Conservation (phyloP, 2,329 filamentous ascomycete genomes). For the Pseudocercospora vitis region DNA sequence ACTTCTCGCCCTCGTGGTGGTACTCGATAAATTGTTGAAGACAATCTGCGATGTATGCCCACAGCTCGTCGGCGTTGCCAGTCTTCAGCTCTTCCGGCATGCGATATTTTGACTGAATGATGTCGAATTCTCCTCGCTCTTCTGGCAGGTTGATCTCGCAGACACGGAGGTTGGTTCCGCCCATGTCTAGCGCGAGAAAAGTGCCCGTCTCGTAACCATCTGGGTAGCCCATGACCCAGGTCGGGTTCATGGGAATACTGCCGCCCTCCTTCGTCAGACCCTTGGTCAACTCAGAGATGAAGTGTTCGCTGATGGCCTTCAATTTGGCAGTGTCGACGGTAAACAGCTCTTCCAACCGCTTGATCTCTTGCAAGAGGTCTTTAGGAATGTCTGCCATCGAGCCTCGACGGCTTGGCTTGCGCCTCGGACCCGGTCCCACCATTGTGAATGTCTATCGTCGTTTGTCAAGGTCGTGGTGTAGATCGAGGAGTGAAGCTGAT, state of each 20-base stretch:
- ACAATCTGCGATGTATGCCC: conserved; percentile 93
- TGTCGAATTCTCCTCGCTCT: conserved; percentile 85
- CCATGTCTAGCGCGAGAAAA: conserved; percentile 90
- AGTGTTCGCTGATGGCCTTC: conserved; percentile 87
- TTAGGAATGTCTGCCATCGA: conserved; percentile 90
- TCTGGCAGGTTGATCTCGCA: conserved; percentile 89
- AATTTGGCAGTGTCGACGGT: conserved; percentile 75
- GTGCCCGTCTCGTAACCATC: conserved; percentile 84
- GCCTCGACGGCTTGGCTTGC: conserved; percentile 70
- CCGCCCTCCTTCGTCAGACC: conserved; percentile 86
- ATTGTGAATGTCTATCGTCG: conserved; percentile 47
- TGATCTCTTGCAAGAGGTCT: conserved; percentile 77
- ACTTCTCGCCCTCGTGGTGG: conserved; percentile 68
- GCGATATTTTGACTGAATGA: conserved; percentile 93
- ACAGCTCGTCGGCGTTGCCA: conserved; percentile 78
- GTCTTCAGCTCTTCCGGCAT: conserved; percentile 93
- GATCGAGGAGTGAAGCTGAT: conserved; percentile 1
- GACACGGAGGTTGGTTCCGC: conserved; percentile 91
- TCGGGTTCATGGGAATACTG: conserved; percentile 97
- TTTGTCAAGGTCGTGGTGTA: not conserved
- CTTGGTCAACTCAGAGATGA: conserved; percentile 82
- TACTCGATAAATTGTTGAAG: conserved; percentile 85
- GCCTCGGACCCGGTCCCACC: conserved; percentile 65
- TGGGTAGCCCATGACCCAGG: conserved; percentile 90
- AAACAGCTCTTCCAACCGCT: conserved; percentile 79